Evolutionary conservation across 1,284 basidiomycete species (phyloP), one percentile per base, ranked within the genome.

Genomic region (Pyrrhoderma noxium): DNA sequence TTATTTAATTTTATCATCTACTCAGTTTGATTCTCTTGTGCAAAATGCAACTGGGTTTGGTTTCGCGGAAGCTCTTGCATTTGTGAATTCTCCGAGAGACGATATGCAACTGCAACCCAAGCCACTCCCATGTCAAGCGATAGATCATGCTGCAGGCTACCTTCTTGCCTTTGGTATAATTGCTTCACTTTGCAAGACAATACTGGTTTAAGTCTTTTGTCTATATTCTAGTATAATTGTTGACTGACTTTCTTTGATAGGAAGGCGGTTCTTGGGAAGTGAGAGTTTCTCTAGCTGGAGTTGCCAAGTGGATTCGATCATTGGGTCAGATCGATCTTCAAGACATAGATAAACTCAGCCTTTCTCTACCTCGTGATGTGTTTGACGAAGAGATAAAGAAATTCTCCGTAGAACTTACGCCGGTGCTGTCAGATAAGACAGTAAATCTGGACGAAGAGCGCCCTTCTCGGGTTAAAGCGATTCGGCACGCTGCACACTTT

Each of bases 41-140:
- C 82, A 86, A 62, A 82, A 80, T 0, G 78, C 79, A 0, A 75
- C 72, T 0, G 83, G 82, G 0, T 77, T 83, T 61, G 84, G 83
- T 52, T 61, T 67, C 21, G 75, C 76, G 8, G 82, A 85, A 65
- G 76, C 70, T 0, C 62, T 72, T 46, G 76, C 76, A 2, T 76
- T 69, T 55, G 65, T 67, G 0, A 38, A 51, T 5, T 55, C 59
- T 3, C 52, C 58, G 23, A 31, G 7, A 5, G 27, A 31, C 11
- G 11, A 11, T 11, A 31, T 5, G 5, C 27, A 31, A 31, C 5
- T 31, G 11, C 11, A 5, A 11, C 77, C 78, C n/a, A 69, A 65
- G 50, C 64, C 76, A 2, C 63, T 84, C 21, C 82, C 82, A 0
- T 68, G 83, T 64, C 82, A 83, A 60, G 79, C 76, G 2, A 60